Base-by-base conservation (phyloP, 352 stramenopile genomes). In the Heterotrichella gracilis region DNA sequence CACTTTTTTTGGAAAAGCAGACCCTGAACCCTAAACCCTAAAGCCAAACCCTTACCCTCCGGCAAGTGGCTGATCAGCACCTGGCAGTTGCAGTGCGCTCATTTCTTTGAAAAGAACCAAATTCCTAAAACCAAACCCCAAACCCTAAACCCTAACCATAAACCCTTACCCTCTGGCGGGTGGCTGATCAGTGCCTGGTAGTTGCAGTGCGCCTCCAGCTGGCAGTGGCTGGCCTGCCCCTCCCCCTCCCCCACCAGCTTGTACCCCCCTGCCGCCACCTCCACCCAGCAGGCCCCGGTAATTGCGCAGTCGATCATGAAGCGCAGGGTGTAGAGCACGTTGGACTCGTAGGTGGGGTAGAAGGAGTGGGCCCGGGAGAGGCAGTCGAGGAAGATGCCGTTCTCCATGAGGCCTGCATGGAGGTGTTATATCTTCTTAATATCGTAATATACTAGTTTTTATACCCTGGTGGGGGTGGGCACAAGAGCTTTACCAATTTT, bases 231-330 rank as follows among this genome's bases (percentile, higher is more conserved):
- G 25, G 82, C 76, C 75, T 84, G 78, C 78, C 81, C 24, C 88
- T 95, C 53, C 80, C 80, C 73, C 90, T 93, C 70, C 86, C 73
- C 0, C 64, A 66, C 0, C 73, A 96, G 74, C 25, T 80, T 74
- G 76, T 96, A 99, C 2, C 80, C 92, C 1, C 79, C 85, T 4
- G 76, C 77, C 0, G 88, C 86, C 0, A 95, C 75, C 72, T 94
- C 90, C 21, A 98, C 71, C 92, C 92, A 99, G 74, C 94, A 93
- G 71, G 90, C 93, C 22, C 93, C 93, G 1, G 79, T 81, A 71
- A 99, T 94, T 23, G 93, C 81, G 64, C 87, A 78, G 76, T 99
- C 93, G 75, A 99, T 95, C 88, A 99, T 96, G 79, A 94, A 99
- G 3, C 93, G 85, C 72, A 99, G 79, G 13, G 98, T 86, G 81